phyloP scores from a whole-genome alignment of 2,329 filamentous ascomycete species.

The Cercospora citrullina region DNA sequence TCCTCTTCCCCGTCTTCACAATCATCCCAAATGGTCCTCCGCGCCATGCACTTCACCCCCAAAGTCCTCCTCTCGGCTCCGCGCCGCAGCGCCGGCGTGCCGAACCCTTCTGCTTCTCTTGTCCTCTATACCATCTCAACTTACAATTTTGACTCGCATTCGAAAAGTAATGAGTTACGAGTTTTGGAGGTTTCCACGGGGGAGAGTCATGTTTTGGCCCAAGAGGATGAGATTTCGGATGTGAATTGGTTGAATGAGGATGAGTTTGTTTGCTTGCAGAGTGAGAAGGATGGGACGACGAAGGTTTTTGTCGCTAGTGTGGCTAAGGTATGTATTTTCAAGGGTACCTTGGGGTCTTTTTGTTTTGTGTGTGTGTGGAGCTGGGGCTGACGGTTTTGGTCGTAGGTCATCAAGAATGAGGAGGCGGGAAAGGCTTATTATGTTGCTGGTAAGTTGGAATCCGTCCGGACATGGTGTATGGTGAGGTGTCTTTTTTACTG shows the following conservation, averaged over 20 bases:
- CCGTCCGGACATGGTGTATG: background rate
- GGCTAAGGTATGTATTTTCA: conserved; percentile 13
- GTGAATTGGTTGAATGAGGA: conserved; percentile 74
- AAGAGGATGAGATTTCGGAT: conserved; percentile 66
- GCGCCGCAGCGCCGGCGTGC: conserved; percentile 67
- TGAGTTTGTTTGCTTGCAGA: conserved; percentile 58
- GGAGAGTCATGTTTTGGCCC: conserved; percentile 64
- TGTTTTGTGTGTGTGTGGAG: no score
- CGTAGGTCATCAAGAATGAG: conserved; percentile 8
- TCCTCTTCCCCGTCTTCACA: background rate
- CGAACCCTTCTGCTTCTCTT: conserved; percentile 66
- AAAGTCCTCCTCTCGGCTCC: conserved; percentile 75
- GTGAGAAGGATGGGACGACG: conserved; percentile 45
- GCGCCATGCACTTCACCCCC: conserved; percentile 70
- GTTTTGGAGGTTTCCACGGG: conserved; percentile 69
- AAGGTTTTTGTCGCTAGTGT: conserved; percentile 29
- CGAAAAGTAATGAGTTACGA: conserved; percentile 66
- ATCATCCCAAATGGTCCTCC: conserved; percentile 62
- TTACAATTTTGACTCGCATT: conserved; percentile 78
- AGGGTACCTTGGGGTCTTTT: no score
- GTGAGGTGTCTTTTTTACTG: background rate
- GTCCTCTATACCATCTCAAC: conserved; percentile 69
- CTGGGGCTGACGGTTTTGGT: background rate
- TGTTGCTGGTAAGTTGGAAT: conserved; percentile 29
- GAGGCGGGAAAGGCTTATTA: conserved; percentile 38